Base-by-base conservation (phyloP, 2,329 filamentous ascomycete species). In the Cytospora leucostoma region DNA sequence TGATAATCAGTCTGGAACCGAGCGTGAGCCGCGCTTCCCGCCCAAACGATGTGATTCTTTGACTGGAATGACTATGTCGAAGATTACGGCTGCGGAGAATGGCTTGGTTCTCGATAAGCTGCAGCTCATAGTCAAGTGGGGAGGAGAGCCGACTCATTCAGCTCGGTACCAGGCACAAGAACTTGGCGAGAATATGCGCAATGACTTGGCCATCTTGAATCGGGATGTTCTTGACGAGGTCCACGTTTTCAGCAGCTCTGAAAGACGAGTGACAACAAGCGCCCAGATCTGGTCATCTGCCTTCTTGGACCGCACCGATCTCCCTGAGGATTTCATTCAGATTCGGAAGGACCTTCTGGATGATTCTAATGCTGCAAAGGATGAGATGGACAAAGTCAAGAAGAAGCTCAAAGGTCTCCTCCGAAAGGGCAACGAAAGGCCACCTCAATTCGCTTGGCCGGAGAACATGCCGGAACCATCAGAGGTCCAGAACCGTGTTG, bases 311-410 rank as follows among this genome's bases (percentile, higher is more conserved):
- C 87, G 92, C 72, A 92, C 96, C 74, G 91, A 97, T 61, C 81
- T 97, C 17, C 86, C 90, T 0, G 86, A 92, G 32, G 91, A 96
- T 70, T 92, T 92, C 68, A 96, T 99, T 67, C 90, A 88, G 38
- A 89, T 98, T 62, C 88, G 95, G 59, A 99, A 99, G 74, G 93
- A 98, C 76, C 83, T 99, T 7, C 80, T 99, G 3, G 95, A 99
- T 74, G 95, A 99, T 74, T 98, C 93, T 0, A 99, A 99, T 75
- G 95, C 95, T 4, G 95, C 95, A 63, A 99, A 99, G 75, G 95
- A 99, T 74, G 93, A 97, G 72, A 99, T 97, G 91, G 96, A 99
- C 78, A 97, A 97, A 77, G 95, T 99, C 62, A 99, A 99, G 83
- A 99, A 99, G 85, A 97, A 96, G 86, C 84, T 99, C 34, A 99